Conservation (phyloP, 192 early-diverging fungal genomes). For the Ramicandelaber brevisporus region DNA sequence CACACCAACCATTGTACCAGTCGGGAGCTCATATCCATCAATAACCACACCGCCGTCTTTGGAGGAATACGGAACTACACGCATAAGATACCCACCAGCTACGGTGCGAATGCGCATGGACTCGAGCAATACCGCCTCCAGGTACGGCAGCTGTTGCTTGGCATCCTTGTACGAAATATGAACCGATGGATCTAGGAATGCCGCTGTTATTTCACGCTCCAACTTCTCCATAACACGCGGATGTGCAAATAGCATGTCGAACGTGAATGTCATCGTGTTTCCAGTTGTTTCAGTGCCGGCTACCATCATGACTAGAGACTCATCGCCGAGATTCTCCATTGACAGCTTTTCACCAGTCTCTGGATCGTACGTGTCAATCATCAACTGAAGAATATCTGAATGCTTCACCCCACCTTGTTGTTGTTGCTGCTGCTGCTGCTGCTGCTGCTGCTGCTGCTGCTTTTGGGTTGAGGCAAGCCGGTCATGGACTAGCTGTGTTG, state of each 20-base stretch:
- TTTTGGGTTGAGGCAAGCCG: conserved; percentile 5
- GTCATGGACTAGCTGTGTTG: no score
- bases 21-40: conserved; percentile 7
- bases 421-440: conserved; percentile 2
- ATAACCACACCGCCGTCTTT: conserved; percentile 10
- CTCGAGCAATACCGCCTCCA: conserved; percentile 15
- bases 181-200: conserved; percentile 3
- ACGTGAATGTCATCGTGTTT: conserved; percentile 7
- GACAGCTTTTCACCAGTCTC: conserved; percentile 8
- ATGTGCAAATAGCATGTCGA: conserved; percentile 12
- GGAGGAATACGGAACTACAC: conserved; percentile 13
- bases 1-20: conserved; percentile 6
- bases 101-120: conserved; percentile 12
- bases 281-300: conserved; percentile 12
- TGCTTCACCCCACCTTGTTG: background rate
- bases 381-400: conserved; percentile 9
- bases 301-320: conserved; percentile 10
- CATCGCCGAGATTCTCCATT: conserved; percentile 7
- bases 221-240: conserved; percentile 4
- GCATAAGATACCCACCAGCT: conserved; percentile 11
- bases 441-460: conserved; percentile 4
- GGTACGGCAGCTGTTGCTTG: conserved; percentile 5
- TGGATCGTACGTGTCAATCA: conserved; percentile 12
- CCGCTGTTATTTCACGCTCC: conserved; percentile 4
- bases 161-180: conserved; percentile 8